A percentile compares a stretch with the other conserved stretches of the same genome.
Evolutionary conservation across 2,329 filamentous ascomycete species (phyloP).

Genomic region (Thelonectria discophora): DNA sequence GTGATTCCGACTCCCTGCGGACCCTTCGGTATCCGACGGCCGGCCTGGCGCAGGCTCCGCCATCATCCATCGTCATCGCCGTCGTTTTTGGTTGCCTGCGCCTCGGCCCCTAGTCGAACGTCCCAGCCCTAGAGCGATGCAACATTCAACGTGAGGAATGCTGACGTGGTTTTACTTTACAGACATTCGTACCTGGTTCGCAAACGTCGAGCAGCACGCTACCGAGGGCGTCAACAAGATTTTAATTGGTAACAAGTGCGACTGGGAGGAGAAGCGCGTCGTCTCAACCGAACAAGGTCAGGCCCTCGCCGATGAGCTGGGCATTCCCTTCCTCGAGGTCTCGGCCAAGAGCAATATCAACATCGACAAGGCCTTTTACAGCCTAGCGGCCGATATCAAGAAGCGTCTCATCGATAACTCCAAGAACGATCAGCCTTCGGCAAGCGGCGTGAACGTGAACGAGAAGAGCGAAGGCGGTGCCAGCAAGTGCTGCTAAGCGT

Average conservation of each 20-base stretch:
- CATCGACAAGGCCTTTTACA: conserved; percentile 98
- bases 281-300: conserved; percentile 94
- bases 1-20: background rate
- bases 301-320: conserved; percentile 91
- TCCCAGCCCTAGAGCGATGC: background rate
- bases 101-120: conserved; percentile 4
- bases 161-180: conserved; percentile 31
- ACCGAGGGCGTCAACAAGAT: conserved; percentile 99
- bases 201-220: conserved; percentile 97
- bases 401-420: conserved; percentile 94
- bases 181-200: conserved; percentile 99
- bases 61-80: conserved; percentile 4
- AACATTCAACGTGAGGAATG: conserved; percentile 6
- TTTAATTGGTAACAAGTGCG: conserved; percentile 99
- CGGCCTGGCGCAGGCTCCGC: background rate
- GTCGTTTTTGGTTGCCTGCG: conserved; percentile 4
- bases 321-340: conserved; percentile 98
- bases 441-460: conserved; percentile 73
- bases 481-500: conserved; percentile 79
- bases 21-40: background rate
- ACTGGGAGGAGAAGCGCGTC: conserved; percentile 99
- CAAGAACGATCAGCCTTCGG: conserved; percentile 73
- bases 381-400: conserved; percentile 95
- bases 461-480: conserved; percentile 66
- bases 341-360: conserved; percentile 99